Conservation (phyloP, 306 rosid species). For the Fragaria nilgerrensis region DNA sequence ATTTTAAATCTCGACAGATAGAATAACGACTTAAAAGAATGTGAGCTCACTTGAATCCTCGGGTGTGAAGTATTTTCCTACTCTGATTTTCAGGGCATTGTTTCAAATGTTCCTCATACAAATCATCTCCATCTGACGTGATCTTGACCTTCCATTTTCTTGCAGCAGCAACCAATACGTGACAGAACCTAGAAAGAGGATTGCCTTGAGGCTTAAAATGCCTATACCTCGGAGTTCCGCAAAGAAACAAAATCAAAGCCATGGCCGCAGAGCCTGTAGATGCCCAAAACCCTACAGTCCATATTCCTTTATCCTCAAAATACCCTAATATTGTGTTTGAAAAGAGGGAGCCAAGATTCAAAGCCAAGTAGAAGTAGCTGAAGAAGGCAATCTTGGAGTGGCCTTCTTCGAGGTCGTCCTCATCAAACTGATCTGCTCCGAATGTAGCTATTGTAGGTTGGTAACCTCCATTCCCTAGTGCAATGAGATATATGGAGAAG, state of each 20-base stretch:
- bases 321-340: slow-evolving; percentile 77
- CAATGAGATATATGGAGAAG: slow-evolving; percentile 58
- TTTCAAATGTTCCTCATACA: slow-evolving; percentile 39
- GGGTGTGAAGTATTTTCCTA: slow-evolving; percentile 62
- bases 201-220: slow-evolving; percentile 64
- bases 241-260: slow-evolving; percentile 62
- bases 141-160: slow-evolving; percentile 62
- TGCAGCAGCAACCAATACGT: slow-evolving; percentile 54
- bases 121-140: slow-evolving; percentile 25
- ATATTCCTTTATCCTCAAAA: slow-evolving; percentile 66
- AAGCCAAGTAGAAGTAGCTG: slow-evolving; percentile 79
- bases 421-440: slow-evolving; percentile 91
- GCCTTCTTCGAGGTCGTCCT: slow-evolving; percentile 54
- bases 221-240: slow-evolving; percentile 67
- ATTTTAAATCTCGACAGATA: not conserved
- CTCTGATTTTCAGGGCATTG: slow-evolving; percentile 31
- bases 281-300: slow-evolving; percentile 86
- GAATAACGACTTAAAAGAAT: not conserved
- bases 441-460: slow-evolving; percentile 81
- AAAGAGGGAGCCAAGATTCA: slow-evolving; percentile 74
- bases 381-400: slow-evolving; percentile 66
- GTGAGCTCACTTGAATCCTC: slow-evolving; percentile 57
- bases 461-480: slow-evolving; percentile 84
- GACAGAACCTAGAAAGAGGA: slow-evolving; percentile 65
- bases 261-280: slow-evolving; percentile 63